phyloP scores from a whole-genome alignment of 192 early-diverging fungal species.

The Tieghemiomyces parasiticus region DNA sequence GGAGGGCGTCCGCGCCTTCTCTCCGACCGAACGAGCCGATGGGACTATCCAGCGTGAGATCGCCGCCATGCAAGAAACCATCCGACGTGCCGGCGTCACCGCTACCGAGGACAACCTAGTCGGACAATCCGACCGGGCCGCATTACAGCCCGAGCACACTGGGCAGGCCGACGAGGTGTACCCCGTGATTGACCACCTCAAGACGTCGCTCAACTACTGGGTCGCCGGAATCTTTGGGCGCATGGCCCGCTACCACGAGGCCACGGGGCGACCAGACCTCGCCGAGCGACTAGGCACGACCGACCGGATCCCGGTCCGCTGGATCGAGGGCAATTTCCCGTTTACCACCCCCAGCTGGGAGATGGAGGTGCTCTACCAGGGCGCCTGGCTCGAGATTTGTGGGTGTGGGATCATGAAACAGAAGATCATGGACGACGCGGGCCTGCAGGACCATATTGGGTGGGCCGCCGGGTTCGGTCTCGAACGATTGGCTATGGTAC shows the following conservation, averaged over 20 bases:
- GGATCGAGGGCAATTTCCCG: constrained; percentile 91
- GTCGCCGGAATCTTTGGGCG: constrained; percentile 45
- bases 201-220: constrained; percentile 74
- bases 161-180: constrained; percentile 3
- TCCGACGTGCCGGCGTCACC: constrained; percentile 14
- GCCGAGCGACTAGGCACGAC: no score
- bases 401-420: constrained; percentile 92
- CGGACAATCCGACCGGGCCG: constrained; percentile 30
- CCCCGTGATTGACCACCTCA: constrained; percentile 50
- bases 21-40: constrained; percentile 17
- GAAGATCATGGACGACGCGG: constrained; percentile 53
- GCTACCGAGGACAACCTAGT: constrained; percentile 12
- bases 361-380: constrained; percentile 86
- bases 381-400: constrained; percentile 86
- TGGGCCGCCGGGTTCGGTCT: constrained; percentile 99
- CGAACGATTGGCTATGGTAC: constrained; percentile 88
- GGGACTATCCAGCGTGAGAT: constrained; percentile 8
- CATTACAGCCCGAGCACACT: constrained; percentile 24
- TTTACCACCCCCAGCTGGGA: constrained; percentile 96
- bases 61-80: neutral
- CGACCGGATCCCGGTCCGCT: constrained; percentile 59
- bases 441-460: constrained; percentile 59
- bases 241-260: neutral
- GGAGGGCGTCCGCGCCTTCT: constrained; percentile 67
- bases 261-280: no score